Conservation (phyloP, 768 basidiomycete species). For the Boletus subparvulus region DNA sequence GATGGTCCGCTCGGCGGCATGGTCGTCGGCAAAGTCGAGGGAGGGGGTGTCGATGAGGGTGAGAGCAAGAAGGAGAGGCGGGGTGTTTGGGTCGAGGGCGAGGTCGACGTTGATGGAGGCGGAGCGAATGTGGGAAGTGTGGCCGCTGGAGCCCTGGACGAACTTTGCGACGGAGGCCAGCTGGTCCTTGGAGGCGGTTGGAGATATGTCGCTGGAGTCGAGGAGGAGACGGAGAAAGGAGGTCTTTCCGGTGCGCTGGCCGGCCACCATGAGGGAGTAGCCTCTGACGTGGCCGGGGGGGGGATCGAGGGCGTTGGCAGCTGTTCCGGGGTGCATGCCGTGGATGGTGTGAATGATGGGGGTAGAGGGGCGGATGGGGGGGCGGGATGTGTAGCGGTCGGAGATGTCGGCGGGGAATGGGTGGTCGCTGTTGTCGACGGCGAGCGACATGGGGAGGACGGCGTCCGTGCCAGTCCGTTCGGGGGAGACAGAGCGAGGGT, state of each 20-base stretch:
- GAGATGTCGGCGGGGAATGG: conserved; percentile 46
- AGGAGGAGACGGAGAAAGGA: conserved; percentile 83
- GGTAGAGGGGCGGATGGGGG: conserved; percentile 27
- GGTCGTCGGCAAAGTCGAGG: conserved; percentile 69
- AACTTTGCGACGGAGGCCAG: conserved; percentile 79
- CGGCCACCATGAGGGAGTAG: conserved; percentile 79
- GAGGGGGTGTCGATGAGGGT: conserved; percentile 83
- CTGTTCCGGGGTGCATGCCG: conserved; percentile 30
- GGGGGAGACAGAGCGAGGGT: conserved; percentile 45
- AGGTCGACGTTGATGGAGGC: conserved; percentile 71
- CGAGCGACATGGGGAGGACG: conserved; percentile 40
- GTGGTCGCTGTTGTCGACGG: conserved; percentile 62
- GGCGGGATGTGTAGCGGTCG: conserved; percentile 29
- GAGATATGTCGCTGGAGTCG: conserved; percentile 72
- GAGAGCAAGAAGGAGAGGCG: conserved; percentile 54
- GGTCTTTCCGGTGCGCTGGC: conserved; percentile 82
- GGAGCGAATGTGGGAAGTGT: conserved; percentile 70
- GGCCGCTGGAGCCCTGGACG: conserved; percentile 69
- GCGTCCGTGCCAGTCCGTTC: conserved; percentile 47
- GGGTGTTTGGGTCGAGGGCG: conserved; percentile 47
- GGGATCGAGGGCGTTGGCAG: conserved; percentile 27
- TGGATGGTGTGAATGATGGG: conserved; percentile 25
- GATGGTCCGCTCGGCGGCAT: conserved; percentile 59
- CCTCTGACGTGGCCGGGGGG: conserved; percentile 32
- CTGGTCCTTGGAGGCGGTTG: conserved; percentile 66